These are phyloP conservation scores for Pleurotus pulmonarius DNA, from an alignment of 768 basidiomycete genomes.

Conservation along the genomic window DNA sequence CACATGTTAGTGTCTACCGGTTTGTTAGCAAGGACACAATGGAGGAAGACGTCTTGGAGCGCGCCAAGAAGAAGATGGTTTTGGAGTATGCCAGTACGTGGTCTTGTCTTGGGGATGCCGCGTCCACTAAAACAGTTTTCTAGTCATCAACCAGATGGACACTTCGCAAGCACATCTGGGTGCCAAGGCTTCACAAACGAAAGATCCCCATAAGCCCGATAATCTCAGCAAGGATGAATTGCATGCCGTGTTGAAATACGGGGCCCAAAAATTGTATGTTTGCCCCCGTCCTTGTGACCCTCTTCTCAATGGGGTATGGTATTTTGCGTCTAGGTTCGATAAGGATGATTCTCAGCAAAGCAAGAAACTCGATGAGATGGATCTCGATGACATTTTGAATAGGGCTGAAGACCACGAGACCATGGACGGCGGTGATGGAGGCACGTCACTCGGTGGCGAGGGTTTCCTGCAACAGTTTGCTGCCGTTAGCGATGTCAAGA, in stretches of 20 bases:
- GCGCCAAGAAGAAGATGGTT: constrained; percentile 99
- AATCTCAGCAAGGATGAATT: constrained; percentile 95
- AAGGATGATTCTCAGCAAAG: constrained; percentile 91
- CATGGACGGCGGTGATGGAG: constrained; percentile 74
- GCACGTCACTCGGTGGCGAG: constrained; percentile 95
- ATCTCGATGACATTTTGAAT: constrained; percentile 96
- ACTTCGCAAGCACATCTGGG: constrained; percentile 96
- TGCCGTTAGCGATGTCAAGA: constrained; percentile 95
- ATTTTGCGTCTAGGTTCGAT: constrained; percentile 69
- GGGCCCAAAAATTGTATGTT: constrained; percentile 92
- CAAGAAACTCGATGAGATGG: constrained; percentile 98
- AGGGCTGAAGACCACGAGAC: constrained; percentile 98
- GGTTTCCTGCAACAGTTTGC: constrained; percentile 95
- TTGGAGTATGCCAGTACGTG: constrained; percentile 96
- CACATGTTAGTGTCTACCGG: constrained; percentile 96
- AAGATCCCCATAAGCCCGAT: constrained; percentile 72
- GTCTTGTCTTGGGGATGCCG: neutral
- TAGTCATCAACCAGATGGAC: constrained; percentile 99
- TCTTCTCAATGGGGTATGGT: constrained; percentile 15
- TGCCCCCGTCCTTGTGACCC: constrained; percentile 7
- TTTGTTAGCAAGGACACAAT: constrained; percentile 99
- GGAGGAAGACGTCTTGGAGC: constrained; percentile 97
- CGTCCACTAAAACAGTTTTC: constrained; percentile 7
- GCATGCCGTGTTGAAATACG: constrained; percentile 96
- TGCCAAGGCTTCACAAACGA: constrained; percentile 63